phyloP scores from a whole-genome alignment of 2,329 filamentous ascomycete genomes.

The Fusarium pseudocircinatum region DNA sequence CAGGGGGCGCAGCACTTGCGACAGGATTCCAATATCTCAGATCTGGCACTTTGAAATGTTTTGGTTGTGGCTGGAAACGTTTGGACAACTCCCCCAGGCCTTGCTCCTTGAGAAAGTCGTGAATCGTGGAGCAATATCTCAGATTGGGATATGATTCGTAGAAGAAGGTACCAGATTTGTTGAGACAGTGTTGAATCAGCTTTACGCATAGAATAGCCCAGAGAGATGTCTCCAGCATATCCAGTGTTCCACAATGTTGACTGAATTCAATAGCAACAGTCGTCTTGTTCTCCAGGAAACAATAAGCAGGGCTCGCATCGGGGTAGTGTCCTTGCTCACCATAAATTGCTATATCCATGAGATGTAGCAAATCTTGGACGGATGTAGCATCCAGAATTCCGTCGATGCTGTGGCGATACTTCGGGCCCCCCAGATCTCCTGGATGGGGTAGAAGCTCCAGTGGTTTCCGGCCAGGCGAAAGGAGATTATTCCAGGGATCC shows the following conservation, averaged over 20 bases:
- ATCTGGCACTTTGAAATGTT: not conserved
- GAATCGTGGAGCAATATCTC: not conserved
- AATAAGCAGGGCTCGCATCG: conserved; percentile 18
- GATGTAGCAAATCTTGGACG: not conserved
- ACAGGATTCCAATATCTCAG: conserved; percentile 6
- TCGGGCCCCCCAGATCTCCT: conserved; percentile 1
- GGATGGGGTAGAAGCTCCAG: conserved; percentile 21
- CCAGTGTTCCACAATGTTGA: conserved; percentile 32
- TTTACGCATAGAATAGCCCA: conserved; percentile 23
- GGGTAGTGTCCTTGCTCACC: not conserved
- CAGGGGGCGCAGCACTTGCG: not conserved
- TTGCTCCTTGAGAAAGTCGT: not conserved
- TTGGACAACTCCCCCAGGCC: not conserved
- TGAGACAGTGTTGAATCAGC: not conserved
- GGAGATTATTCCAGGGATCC: conserved; percentile 32
- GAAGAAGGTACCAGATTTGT: not conserved
- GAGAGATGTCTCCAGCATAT: conserved; percentile 8
- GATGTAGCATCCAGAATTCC: not conserved
- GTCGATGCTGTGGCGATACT: not conserved
- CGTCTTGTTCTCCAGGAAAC: not conserved
- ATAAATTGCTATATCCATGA: conserved; percentile 5
- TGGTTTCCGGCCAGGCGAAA: conserved; percentile 17
- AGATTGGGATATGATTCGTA: not conserved
- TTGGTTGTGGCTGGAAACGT: not conserved
- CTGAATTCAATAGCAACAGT: conserved; percentile 17